Percentiles rank a stretch among this genome's conserved stretches.
These are phyloP conservation scores for Suhomyces prunicola DNA, from an alignment of 805 yeast species.

Conservation along the genomic window DNA sequence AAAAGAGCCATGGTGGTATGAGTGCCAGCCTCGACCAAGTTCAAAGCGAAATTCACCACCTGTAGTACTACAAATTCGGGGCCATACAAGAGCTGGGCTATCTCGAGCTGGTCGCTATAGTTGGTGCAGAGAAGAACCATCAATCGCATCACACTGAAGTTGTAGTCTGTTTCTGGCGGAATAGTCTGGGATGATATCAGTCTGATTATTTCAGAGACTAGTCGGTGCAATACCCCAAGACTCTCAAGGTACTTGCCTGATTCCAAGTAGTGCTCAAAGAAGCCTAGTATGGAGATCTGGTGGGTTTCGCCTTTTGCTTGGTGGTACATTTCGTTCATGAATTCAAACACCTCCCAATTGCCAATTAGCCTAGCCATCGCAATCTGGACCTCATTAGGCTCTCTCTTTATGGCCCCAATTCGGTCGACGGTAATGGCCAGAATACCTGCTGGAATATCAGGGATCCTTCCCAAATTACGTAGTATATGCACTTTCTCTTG, in stretches of 20 bases:
- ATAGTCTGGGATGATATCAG: not conserved
- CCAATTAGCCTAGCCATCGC: not conserved
- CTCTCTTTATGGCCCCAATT: not conserved
- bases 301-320: not conserved
- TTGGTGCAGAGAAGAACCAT: not conserved
- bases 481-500: not conserved
- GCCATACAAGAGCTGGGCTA: not conserved
- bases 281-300: not conserved
- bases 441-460: not conserved
- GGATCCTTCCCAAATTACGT: not conserved
- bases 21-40: not conserved
- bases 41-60: not conserved
- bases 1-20: conserved; percentile 4
- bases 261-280: not conserved
- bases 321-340: not conserved
- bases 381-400: not conserved
- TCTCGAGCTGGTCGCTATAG: not conserved
- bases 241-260: not conserved
- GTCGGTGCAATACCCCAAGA: not conserved
- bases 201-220: not conserved
- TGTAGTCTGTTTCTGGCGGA: not conserved
- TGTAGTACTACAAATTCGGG: not conserved
- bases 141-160: not conserved
- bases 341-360: not conserved
- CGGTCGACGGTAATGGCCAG: not conserved